These are phyloP conservation scores for Botrytis pseudocinerea DNA, from an alignment of 2,329 filamentous ascomycete genomes.

Conservation along the genomic window DNA sequence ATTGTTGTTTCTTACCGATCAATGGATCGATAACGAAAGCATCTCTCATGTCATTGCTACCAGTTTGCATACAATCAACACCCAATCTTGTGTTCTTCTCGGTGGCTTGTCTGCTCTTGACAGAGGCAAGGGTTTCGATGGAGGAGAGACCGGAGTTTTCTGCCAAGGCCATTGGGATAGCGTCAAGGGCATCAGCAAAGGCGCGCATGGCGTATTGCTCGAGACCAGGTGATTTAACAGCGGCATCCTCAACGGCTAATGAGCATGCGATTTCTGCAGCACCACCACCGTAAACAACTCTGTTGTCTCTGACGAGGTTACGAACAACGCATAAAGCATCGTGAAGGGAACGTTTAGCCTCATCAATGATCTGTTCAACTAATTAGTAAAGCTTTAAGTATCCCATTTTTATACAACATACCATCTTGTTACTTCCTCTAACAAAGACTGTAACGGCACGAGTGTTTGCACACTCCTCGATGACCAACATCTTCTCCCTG, in stretches of 20 bases:
- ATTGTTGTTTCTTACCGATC: conserved; percentile 96
- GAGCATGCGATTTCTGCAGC: conserved; percentile 97
- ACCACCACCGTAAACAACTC: conserved; percentile 95
- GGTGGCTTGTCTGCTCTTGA: conserved; percentile 97
- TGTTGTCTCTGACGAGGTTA: conserved; percentile 93
- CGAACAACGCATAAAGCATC: conserved; percentile 97
- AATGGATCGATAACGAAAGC: conserved; percentile 98
- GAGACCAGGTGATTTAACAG: conserved; percentile 91
- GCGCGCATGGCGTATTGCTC: conserved; percentile 99
- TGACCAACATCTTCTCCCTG: conserved; percentile 98
- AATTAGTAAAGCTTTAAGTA: conserved; percentile 31
- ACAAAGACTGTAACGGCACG: conserved; percentile 96
- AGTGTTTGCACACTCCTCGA: conserved; percentile 98
- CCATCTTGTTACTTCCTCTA: conserved; percentile 99
- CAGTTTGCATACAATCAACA: conserved; percentile 96
- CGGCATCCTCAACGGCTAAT: conserved; percentile 91
- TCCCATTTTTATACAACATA: conserved; percentile 46
- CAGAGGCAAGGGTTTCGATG: conserved; percentile 88
- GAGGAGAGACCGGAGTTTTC: conserved; percentile 97
- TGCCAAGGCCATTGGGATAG: conserved; percentile 90
- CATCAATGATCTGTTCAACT: conserved; percentile 83
- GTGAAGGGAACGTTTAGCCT: conserved; percentile 95
- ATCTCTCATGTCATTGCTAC: conserved; percentile 95
- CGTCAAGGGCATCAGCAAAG: conserved; percentile 91
- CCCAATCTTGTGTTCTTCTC: conserved; percentile 77